Conservation (phyloP, 176 grass and related monocot species). For the Phragmites australis region DNA sequence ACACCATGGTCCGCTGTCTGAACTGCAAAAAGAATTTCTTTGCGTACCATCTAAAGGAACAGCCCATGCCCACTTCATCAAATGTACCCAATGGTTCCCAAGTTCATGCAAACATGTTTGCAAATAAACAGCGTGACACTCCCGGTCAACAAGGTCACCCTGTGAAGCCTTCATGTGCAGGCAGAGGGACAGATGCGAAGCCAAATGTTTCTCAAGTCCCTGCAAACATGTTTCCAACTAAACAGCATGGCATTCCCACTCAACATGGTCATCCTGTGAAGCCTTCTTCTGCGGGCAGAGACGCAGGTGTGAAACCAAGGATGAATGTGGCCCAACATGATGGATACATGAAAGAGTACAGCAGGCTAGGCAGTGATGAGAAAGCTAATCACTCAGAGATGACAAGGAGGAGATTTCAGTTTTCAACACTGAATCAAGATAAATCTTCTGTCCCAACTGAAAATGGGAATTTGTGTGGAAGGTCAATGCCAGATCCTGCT, state of each 20-base stretch:
- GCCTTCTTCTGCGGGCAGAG: constrained; percentile 18
- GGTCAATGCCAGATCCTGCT: constrained; percentile 8
- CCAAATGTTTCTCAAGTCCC: constrained; percentile 46
- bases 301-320: constrained; percentile 6
- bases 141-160: constrained; percentile 28
- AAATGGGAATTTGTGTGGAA: constrained; percentile 19
- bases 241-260: constrained; percentile 24
- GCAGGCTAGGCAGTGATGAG: constrained; percentile 13
- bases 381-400: constrained; percentile 42
- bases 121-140: constrained; percentile 28
- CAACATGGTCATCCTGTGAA: constrained; percentile 28
- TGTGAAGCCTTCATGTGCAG: constrained; percentile 42
- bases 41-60: constrained; percentile 50
- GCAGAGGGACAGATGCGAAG: constrained; percentile 21
- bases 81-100: constrained; percentile 41
- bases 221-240: constrained; percentile 43
- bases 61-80: constrained; percentile 30
- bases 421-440: constrained; percentile 31
- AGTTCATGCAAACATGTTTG: constrained; percentile 43
- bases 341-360: constrained; percentile 30
- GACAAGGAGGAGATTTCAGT: constrained; percentile 36
- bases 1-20: constrained; percentile 50
- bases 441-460: constrained; percentile 36
- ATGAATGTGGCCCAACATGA: constrained; percentile 34
- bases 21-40: constrained; percentile 58